Evolutionary conservation across 176 grass and related monocot genomes (phyloP).

Genomic region (Eragrostis nindensis): DNA sequence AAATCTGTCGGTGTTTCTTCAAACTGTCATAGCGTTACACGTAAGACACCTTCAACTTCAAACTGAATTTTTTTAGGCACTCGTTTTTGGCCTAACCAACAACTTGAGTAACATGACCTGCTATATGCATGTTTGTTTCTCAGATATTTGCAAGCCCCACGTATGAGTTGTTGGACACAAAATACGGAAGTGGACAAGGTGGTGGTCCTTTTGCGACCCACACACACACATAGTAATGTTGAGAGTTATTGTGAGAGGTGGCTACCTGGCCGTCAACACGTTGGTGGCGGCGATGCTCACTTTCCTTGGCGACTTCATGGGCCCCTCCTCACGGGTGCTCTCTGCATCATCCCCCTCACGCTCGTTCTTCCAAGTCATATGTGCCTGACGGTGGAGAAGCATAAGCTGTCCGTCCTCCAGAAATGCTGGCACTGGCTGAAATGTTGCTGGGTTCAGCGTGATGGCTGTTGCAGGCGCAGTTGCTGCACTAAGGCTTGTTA

Average conservation of each 20-base stretch:
- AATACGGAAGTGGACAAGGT: conserved; percentile 62
- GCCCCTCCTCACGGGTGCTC: conserved; percentile 86
- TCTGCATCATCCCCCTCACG: conserved; percentile 86
- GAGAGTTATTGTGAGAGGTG: conserved; percentile 74
- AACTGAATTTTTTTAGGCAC: no score
- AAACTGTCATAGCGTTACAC: conserved; percentile 85
- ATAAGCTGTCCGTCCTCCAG: conserved; percentile 59
- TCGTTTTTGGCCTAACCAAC: no score
- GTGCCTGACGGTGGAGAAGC: conserved; percentile 70
- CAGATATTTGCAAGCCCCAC: conserved; percentile 98
- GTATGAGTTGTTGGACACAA: conserved; percentile 94
- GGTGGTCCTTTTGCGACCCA: conserved; percentile 70
- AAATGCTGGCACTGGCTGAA: conserved; percentile 93
- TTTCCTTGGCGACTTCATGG: conserved; percentile 92
- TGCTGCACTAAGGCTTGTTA: conserved; percentile 81
- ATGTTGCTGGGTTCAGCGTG: conserved; percentile 67
- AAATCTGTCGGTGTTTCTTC: conserved; percentile 81
- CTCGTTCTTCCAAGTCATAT: conserved; percentile 94
- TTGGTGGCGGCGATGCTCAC: conserved; percentile 81
- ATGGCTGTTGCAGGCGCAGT: conserved; percentile 60
- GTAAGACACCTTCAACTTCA: no score
- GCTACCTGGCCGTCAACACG: conserved; percentile 77
- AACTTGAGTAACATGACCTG: not conserved
- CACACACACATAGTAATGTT: conserved; percentile 79
- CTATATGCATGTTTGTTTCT: not conserved